These are phyloP conservation scores for Corymbia citriodora DNA, from an alignment of 441 rosid genomes.

Conservation along the genomic window DNA sequence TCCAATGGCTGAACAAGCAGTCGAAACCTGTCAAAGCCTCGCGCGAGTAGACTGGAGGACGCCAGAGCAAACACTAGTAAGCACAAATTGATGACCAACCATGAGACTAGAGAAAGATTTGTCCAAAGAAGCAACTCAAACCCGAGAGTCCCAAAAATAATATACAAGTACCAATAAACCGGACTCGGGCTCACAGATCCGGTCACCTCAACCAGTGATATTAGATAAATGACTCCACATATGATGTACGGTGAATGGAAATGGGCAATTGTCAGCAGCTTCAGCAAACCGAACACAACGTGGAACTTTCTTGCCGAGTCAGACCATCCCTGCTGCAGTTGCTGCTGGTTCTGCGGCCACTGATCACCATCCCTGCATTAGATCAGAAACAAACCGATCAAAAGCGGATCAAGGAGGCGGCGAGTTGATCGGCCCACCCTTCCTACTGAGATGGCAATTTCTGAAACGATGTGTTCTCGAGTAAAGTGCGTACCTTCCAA, in stretches of 20 bases:
- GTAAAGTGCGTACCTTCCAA: not conserved
- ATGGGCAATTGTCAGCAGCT: not conserved
- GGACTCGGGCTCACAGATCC: rapidly evolving
- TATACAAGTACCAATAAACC: not conserved
- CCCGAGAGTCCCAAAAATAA: rapidly evolving
- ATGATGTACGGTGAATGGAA: not conserved
- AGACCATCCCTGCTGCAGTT: not conserved
- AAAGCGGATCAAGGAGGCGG: not conserved
- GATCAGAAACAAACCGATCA: not conserved
- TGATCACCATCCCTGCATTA: not conserved
- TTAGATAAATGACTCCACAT: not conserved
- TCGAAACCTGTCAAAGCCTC: rapidly evolving
- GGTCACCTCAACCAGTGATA: not conserved
- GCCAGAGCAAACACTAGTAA: not conserved
- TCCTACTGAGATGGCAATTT: not conserved
- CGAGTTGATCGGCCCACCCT: not conserved
- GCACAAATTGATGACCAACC: not conserved
- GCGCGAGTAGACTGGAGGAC: not conserved
- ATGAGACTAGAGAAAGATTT: rapidly evolving
- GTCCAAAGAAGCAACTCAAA: not conserved
- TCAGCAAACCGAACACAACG: not conserved
- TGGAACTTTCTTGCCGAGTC: not conserved
- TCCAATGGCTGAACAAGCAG: not conserved
- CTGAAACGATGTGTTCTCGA: not conserved
- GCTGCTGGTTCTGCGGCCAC: not conserved